phyloP scores from a whole-genome alignment of 306 rosid species.

The Mimosa pudica region DNA sequence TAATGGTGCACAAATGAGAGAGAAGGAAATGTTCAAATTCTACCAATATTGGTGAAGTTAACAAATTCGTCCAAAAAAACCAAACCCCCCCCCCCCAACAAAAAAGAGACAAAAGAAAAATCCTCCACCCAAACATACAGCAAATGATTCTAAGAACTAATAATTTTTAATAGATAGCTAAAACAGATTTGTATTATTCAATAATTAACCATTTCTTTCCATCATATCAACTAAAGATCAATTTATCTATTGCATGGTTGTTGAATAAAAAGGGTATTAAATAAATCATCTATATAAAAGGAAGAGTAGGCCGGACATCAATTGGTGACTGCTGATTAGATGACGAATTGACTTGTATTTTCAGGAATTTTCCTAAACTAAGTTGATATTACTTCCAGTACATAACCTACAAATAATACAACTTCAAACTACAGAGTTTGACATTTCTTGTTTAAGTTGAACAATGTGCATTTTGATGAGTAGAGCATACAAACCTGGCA shows the following conservation, averaged over 20 bases:
- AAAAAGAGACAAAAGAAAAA: no score
- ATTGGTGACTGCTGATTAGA: conserved; percentile 19
- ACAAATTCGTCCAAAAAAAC: neutral
- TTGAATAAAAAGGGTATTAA: conserved; percentile 4
- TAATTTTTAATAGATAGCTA: neutral
- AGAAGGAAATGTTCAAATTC: neutral
- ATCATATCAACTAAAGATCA: conserved; percentile 14
- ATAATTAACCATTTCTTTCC: conserved; percentile 3
- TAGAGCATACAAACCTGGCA: conserved; percentile 78
- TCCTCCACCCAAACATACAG: neutral
- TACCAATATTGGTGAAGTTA: neutral
- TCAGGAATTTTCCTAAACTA: conserved; percentile 13
- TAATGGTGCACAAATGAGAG: neutral
- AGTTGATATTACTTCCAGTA: neutral
- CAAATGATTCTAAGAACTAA: neutral
- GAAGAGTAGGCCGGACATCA: neutral
- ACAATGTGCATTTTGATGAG: conserved; percentile 31
- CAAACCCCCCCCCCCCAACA: neutral
- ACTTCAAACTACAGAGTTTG: neutral
- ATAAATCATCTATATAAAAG: neutral
- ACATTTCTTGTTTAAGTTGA: conserved; percentile 13
- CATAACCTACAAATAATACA: conserved; percentile 19
- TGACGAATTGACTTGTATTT: conserved; percentile 30
- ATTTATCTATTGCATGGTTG: neutral
- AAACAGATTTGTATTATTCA: conserved; percentile 2